Conservation (phyloP, 495 filamentous ascomycete species). For the Tuber aestivum region DNA sequence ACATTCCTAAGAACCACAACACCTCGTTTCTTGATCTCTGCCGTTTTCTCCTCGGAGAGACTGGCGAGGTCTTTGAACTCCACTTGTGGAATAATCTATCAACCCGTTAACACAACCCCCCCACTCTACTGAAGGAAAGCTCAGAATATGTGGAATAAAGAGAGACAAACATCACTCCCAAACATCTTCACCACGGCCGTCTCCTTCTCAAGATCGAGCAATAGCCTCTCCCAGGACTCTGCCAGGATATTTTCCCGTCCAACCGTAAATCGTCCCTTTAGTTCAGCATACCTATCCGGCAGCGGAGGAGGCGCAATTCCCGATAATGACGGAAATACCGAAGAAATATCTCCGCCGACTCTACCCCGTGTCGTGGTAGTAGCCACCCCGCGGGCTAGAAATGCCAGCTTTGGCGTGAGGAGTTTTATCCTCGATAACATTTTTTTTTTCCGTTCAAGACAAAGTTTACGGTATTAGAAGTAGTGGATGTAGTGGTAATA, state of each 20-base stretch:
- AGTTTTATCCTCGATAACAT: not conserved
- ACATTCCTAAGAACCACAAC: slow-evolving; percentile 60
- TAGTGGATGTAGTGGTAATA: not conserved
- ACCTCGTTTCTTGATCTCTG: slow-evolving; percentile 58
- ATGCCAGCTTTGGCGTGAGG: not conserved
- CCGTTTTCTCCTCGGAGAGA: slow-evolving; percentile 49
- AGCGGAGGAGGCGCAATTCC: slow-evolving; percentile 60
- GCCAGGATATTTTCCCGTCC: slow-evolving; percentile 59
- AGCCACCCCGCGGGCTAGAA: not conserved
- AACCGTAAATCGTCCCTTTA: slow-evolving; percentile 61
- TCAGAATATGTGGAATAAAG: slow-evolving; percentile 41
- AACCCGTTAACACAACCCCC: slow-evolving; percentile 34
- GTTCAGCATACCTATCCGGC: slow-evolving; percentile 63
- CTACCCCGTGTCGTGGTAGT: not conserved
- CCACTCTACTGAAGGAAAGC: slow-evolving; percentile 23
- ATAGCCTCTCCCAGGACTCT: slow-evolving; percentile 64
- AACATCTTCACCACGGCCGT: slow-evolving; percentile 48
- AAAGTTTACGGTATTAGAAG: not conserved
- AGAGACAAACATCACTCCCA: slow-evolving; percentile 45
- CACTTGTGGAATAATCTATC: slow-evolving; percentile 55
- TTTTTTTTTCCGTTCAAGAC: not conserved
- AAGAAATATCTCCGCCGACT: slow-evolving; percentile 67
- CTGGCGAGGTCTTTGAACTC: slow-evolving; percentile 52
- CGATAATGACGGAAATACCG: slow-evolving; percentile 74
- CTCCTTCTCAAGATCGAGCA: slow-evolving; percentile 53